Percentiles rank a stretch among this genome's conserved stretches.
Conservation (phyloP, 371 early-diverging fungal species). For the Apophysomyces variabilis region DNA sequence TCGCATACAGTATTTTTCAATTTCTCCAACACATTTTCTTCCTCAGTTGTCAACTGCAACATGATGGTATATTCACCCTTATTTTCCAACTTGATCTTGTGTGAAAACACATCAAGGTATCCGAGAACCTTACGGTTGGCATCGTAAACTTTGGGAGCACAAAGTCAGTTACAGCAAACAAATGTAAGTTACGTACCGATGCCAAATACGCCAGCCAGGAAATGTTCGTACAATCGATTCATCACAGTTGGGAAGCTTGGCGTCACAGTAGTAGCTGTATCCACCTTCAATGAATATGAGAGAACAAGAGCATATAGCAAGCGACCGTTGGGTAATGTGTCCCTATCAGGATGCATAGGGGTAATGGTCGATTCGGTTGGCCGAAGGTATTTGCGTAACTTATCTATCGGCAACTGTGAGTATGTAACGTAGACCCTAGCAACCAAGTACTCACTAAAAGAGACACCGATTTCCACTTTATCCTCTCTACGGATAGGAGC, state of each 20-base stretch:
- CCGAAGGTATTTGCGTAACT: constrained; percentile 70
- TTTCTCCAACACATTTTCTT: constrained; percentile 72
- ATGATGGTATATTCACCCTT: constrained; percentile 88
- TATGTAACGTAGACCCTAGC: too few relatives aligned
- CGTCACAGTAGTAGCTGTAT: constrained; percentile 53
- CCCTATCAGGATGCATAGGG: constrained; percentile 75
- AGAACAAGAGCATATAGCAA: constrained; percentile 75
- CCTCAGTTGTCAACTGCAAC: constrained; percentile 76
- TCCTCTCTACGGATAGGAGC: constrained; percentile 78
- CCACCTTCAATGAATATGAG: constrained; percentile 72
- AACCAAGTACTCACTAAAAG: constrained; percentile 35
- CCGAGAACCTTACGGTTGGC: constrained; percentile 67
- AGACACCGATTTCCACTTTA: constrained; percentile 60
- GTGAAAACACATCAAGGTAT: constrained; percentile 77
- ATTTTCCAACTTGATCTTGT: constrained; percentile 64
- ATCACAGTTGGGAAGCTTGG: constrained; percentile 70
- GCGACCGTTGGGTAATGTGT: constrained; percentile 71
- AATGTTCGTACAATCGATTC: constrained; percentile 67
- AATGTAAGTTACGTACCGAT: constrained; percentile 30
- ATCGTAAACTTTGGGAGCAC: constrained; percentile 50
- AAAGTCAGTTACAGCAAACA: neutral
- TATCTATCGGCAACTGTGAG: constrained; percentile 31
- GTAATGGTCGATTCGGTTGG: constrained; percentile 68
- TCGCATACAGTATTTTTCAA: constrained; percentile 65
- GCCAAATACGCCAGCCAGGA: constrained; percentile 58